Conservation (phyloP, 2,329 filamentous ascomycete species). For the Ascochyta koolunga region DNA sequence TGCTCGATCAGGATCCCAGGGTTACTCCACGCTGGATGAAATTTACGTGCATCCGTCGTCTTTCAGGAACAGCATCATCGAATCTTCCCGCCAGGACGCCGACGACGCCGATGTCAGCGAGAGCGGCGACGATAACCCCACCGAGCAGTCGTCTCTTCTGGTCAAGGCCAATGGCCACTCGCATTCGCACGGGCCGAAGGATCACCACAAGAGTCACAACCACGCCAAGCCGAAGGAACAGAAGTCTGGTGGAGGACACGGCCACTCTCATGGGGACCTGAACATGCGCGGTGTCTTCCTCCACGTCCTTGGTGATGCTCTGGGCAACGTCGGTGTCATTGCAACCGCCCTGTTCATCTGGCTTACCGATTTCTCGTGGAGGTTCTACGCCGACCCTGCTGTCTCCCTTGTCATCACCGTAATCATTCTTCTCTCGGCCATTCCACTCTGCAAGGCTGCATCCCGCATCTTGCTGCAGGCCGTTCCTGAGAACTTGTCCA, state of each 20-base stretch:
- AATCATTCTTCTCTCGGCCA: conserved; percentile 72
- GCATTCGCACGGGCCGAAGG: conserved; percentile 25
- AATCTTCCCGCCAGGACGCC: conserved; percentile 70
- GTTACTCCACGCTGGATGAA: conserved; percentile 65
- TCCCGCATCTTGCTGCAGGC: conserved; percentile 92
- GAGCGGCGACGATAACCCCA: conserved; percentile 60
- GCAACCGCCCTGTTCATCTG: conserved; percentile 86
- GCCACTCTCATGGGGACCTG: conserved; percentile 84
- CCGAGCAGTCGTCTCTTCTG: conserved; percentile 45
- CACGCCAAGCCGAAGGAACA: conserved; percentile 77
- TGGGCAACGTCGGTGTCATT: conserved; percentile 88
- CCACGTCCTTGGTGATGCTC: conserved; percentile 77
- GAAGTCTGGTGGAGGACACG: conserved; percentile 64
- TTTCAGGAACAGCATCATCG: conserved; percentile 91
- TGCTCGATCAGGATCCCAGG: conserved; percentile 64
- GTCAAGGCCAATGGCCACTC: conserved; percentile 29
- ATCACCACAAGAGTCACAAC: conserved; percentile 72
- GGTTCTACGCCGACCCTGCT: conserved; percentile 86
- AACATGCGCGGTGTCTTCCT: conserved; percentile 85
- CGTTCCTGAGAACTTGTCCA: conserved; percentile 83
- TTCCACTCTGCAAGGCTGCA: conserved; percentile 79
- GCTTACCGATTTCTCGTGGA: conserved; percentile 81
- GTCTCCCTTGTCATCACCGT: conserved; percentile 94
- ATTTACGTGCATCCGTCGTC: conserved; percentile 87
- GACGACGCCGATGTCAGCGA: conserved; percentile 61